These are phyloP conservation scores for Cyclotella distinguenda DNA, from an alignment of 108 stramenopile species.

Conservation along the genomic window DNA sequence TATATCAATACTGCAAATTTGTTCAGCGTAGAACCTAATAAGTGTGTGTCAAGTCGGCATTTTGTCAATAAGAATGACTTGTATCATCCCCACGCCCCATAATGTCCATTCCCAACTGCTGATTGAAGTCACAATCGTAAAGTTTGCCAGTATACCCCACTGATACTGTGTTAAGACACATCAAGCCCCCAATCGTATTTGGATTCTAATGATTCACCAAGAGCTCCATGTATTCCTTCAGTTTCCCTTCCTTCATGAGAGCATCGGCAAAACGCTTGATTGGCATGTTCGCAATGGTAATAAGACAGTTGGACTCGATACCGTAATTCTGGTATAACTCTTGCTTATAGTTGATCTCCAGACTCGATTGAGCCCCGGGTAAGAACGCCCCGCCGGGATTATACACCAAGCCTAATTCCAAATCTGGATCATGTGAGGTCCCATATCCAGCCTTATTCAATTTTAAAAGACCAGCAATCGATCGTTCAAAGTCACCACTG, in stretches of 20 bases:
- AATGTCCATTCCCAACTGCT: constrained; percentile 90
- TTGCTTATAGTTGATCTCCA: constrained; percentile 87
- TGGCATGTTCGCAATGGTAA: constrained; percentile 99
- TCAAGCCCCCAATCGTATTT: constrained; percentile 73
- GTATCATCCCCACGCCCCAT: constrained; percentile 36
- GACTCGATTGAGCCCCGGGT: constrained; percentile 78
- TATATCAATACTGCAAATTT: too few relatives aligned
- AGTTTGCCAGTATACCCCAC: constrained; percentile 82
- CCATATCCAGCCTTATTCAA: constrained; percentile 94
- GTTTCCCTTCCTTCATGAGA: constrained; percentile 82
- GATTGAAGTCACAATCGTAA: constrained; percentile 98
- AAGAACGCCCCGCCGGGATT: constrained; percentile 96
- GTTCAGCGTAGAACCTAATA: too few relatives aligned
- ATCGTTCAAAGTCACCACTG: constrained; percentile 91
- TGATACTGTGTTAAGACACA: constrained; percentile 86
- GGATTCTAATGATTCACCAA: constrained; percentile 93
- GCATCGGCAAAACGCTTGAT: constrained; percentile 96
- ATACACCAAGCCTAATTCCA: constrained; percentile 92
- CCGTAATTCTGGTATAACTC: constrained; percentile 89
- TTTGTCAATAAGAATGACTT: constrained; percentile 12
- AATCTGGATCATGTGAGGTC: constrained; percentile 35
- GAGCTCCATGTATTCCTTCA: constrained; percentile 95
- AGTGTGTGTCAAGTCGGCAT: too few relatives aligned
- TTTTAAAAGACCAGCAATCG: constrained; percentile 84
- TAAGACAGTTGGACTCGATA: constrained; percentile 86